Conservation (phyloP, 352 stramenopile genomes). For the Phytophthora syringae region DNA sequence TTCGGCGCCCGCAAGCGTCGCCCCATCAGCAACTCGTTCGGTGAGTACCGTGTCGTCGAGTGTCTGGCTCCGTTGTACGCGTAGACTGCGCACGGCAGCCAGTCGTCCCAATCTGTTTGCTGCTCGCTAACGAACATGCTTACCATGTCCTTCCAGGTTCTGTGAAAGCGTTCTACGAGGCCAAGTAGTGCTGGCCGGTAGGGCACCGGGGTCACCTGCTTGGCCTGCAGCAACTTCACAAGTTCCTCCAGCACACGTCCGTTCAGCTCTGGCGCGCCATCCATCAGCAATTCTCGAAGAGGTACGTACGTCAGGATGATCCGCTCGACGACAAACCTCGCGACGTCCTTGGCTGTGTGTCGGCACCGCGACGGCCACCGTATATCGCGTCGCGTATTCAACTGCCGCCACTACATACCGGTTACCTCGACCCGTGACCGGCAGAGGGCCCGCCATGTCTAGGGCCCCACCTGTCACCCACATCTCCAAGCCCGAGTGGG, state of each 20-base stretch:
- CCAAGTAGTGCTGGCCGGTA: conserved; percentile 1
- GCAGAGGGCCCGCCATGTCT: too few species aligned
- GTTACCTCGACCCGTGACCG: too few species aligned
- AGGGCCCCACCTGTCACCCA: too few species aligned
- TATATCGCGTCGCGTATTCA: neutral
- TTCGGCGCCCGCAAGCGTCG: conserved; percentile 2
- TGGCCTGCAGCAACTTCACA: neutral
- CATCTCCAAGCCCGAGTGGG: too few species aligned
- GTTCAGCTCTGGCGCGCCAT: conserved; percentile 12
- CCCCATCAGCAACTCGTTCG: conserved; percentile 19
- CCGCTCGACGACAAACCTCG: neutral
- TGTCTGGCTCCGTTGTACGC: conserved; percentile 9
- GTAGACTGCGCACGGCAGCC: conserved; percentile 7
- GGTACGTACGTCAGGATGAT: conserved; percentile 2
- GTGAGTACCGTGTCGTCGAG: neutral
- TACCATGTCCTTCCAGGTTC: too few species aligned
- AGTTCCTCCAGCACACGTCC: neutral
- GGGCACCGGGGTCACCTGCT: too few species aligned
- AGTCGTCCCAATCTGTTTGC: conserved; percentile 9
- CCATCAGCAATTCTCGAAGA: conserved; percentile 5
- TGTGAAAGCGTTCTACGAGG: conserved; percentile 9
- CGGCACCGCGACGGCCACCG: neutral
- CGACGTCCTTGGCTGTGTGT: conserved; percentile 1
- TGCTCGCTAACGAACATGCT: neutral
- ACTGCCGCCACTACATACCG: too few species aligned